Percentiles rank a stretch among this genome's conserved stretches.
Conservation (phyloP, 768 basidiomycete genomes). For the Saitozyma sp. region DNA sequence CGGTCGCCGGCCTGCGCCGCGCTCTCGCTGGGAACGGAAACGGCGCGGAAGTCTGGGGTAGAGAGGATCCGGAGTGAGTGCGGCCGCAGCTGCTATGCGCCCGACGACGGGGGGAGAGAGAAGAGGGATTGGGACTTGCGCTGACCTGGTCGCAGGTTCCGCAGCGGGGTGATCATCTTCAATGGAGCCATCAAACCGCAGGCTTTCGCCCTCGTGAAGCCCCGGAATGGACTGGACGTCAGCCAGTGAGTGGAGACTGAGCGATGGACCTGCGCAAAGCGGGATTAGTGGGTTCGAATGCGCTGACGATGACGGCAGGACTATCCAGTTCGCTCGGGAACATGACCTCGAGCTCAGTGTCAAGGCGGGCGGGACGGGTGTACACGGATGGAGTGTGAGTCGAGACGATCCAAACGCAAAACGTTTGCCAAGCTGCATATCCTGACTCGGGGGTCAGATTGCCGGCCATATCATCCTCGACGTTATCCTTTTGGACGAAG, state of each 20-base stretch:
- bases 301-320: conserved; percentile 53
- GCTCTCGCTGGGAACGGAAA: too few species aligned
- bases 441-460: conserved; percentile 51
- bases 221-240: conserved; percentile 76
- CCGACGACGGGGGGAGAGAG: background rate
- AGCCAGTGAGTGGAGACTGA: conserved; percentile 63
- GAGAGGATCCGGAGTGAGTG: too few species aligned
- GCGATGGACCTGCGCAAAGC: background rate
- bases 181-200: conserved; percentile 70
- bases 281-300: background rate
- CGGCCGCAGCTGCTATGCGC: too few species aligned
- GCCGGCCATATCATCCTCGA: conserved; percentile 84
- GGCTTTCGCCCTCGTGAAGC: conserved; percentile 68
- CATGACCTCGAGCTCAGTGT: conserved; percentile 72
- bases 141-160: conserved; percentile 38
- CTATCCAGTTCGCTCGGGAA: conserved; percentile 71
- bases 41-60: too few species aligned
- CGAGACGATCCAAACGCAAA: background rate
- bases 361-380: conserved; percentile 89
- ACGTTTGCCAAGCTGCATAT: too few species aligned
- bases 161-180: conserved; percentile 58
- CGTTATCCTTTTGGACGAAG: conserved; percentile 66
- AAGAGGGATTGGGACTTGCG: conserved; percentile 19
- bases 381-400: conserved; percentile 72
- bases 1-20: too few species aligned